Evolutionary conservation across 1,284 basidiomycete species (phyloP).

Genomic region (Cryptococcus sp.): DNA sequence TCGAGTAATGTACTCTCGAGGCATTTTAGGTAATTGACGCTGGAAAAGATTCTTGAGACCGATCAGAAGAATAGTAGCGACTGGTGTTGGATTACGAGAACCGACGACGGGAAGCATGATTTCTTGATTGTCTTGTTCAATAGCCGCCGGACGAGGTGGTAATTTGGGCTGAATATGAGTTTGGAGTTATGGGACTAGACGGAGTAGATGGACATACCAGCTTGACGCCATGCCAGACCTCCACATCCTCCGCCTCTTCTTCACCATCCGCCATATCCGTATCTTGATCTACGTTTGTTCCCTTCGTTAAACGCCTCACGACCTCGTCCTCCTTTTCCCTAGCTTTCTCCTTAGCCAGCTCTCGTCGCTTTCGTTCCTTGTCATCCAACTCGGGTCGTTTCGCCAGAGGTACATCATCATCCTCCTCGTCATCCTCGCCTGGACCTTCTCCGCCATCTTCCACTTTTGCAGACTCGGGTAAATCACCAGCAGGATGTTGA

Average conservation of each 20-base stretch:
- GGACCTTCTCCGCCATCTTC: conserved; percentile 40
- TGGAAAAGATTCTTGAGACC: conserved; percentile 96
- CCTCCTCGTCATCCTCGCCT: conserved; percentile 27
- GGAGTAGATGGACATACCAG: conserved; percentile 19
- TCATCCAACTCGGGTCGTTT: conserved; percentile 37
- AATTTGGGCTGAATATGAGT: conserved; percentile 32
- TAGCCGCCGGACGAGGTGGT: conserved; percentile 61
- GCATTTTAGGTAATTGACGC: conserved; percentile 98
- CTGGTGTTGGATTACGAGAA: conserved; percentile 68
- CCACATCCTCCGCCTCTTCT: conserved; percentile 24
- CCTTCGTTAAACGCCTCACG: conserved; percentile 73
- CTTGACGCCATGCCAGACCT: conserved; percentile 43
- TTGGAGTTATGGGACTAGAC: neutral
- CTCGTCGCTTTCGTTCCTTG: conserved; percentile 49
- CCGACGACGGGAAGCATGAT: conserved; percentile 83
- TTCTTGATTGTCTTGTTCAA: conserved; percentile 77
- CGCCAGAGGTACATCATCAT: conserved; percentile 32
- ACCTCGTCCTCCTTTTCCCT: conserved; percentile 67
- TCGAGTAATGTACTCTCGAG: conserved; percentile 94
- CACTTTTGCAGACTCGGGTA: conserved; percentile 8
- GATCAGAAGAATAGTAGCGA: conserved; percentile 78
- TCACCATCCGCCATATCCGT: conserved; percentile 4
- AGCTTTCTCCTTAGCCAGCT: conserved; percentile 53
- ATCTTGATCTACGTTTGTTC: conserved; percentile 65
- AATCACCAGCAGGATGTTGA: conserved; percentile 16